Evolutionary conservation across 306 rosid genomes (phyloP).

Genomic region (Rosa lucieae): DNA sequence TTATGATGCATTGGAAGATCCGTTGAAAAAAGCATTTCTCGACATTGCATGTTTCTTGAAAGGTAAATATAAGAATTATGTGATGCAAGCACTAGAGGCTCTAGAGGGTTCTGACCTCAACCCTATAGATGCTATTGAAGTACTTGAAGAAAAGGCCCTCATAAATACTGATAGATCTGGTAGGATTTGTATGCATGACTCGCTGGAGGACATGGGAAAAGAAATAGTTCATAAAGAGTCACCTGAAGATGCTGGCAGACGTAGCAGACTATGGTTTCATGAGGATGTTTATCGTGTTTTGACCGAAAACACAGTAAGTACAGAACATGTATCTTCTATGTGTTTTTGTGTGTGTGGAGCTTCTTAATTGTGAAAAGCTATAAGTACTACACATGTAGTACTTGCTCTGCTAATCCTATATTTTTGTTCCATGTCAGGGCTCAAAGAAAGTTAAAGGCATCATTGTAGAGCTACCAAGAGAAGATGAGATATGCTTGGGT

Average conservation of each 20-base stretch:
- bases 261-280: slow-evolving; percentile 36
- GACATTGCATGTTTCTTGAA: slow-evolving; percentile 44
- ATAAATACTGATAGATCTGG: not conserved
- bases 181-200: slow-evolving; percentile 38
- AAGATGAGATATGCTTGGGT: not conserved
- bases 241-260: not conserved
- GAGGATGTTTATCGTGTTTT: slow-evolving; percentile 26
- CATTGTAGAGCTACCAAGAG: not conserved
- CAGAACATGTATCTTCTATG: not conserved
- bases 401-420: too few relatives aligned
- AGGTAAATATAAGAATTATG: slow-evolving; percentile 15
- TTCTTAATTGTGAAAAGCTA: not conserved
- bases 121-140: not conserved
- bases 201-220: slow-evolving; percentile 29
- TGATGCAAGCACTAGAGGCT: slow-evolving; percentile 32
- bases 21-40: slow-evolving; percentile 25
- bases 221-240: slow-evolving; percentile 28
- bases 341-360: not conserved
- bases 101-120: slow-evolving; percentile 26
- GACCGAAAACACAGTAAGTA: not conserved
- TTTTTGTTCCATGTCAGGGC: not conserved
- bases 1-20: slow-evolving; percentile 17
- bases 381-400: too few relatives aligned
- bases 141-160: not conserved
- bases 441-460: not conserved